phyloP scores from a whole-genome alignment of 2,329 filamentous ascomycete genomes.

The Penicillium psychrosexuale region DNA sequence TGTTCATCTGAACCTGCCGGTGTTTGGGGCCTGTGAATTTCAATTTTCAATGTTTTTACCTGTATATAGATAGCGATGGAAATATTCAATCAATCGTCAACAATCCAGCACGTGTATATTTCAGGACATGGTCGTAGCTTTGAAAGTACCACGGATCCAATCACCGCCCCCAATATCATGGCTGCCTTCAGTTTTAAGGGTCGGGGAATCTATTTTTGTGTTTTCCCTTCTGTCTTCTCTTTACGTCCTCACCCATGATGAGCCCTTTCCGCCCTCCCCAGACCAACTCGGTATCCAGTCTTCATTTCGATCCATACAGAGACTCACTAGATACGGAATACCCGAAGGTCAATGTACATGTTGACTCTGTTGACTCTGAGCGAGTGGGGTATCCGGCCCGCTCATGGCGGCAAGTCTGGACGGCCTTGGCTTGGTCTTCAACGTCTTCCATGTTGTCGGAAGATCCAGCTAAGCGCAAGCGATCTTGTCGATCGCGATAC shows the following conservation, averaged over 20 bases:
- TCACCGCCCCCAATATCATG: conserved; percentile 12
- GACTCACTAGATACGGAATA: conserved; percentile 11
- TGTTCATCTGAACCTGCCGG: conserved; percentile 16
- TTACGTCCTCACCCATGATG: not conserved
- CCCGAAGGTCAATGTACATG: conserved; percentile 3
- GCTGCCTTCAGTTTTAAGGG: not conserved
- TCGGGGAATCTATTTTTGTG: not conserved
- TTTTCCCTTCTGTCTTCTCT: not conserved
- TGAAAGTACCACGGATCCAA: conserved; percentile 5
- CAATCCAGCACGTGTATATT: not conserved
- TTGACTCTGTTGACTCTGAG: not conserved
- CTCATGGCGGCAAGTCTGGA: conserved; percentile 16
- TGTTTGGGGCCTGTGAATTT: conserved; percentile 20
- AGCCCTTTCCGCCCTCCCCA: conserved; percentile 1
- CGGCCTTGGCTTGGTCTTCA: conserved; percentile 10
- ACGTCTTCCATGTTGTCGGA: conserved; percentile 7
- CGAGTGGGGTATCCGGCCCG: conserved; percentile 14
- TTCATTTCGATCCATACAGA: conserved; percentile 16
- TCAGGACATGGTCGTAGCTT: too few relatives aligned
- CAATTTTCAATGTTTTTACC: not conserved
- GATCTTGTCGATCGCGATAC: conserved; percentile 15
- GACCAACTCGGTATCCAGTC: conserved; percentile 9
- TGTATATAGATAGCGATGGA: conserved; percentile 26
- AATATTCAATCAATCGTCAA: conserved; percentile 10
- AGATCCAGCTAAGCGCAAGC: conserved; percentile 6